These are phyloP conservation scores for Somion occarium DNA, from an alignment of 1,284 basidiomycete species.

Conservation along the genomic window DNA sequence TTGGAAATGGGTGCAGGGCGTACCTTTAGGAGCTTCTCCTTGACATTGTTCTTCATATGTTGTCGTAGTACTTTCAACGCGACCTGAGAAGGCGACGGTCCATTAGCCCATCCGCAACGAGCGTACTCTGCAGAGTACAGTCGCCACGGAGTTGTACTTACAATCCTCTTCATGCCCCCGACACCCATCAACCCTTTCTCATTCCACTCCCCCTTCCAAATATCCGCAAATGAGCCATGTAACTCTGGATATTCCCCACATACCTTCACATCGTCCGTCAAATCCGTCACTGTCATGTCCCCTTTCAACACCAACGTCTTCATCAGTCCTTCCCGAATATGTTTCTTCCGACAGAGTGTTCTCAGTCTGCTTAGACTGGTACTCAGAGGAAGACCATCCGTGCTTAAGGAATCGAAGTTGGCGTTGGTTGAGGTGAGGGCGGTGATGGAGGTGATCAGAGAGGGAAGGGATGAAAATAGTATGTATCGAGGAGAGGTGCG, in stretches of 20 bases:
- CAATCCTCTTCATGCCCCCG: constrained; percentile 26
- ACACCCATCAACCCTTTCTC: constrained; percentile 28
- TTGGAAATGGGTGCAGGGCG: constrained; percentile 4
- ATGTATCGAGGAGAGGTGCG: constrained; percentile 42
- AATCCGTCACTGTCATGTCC: constrained; percentile 41
- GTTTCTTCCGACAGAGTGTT: constrained; percentile 45
- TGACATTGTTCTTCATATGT: constrained; percentile 43
- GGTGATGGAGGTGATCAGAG: constrained; percentile 28
- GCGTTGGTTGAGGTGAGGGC: not conserved
- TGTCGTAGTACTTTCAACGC: constrained; percentile 54
- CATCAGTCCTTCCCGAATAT: constrained; percentile 46
- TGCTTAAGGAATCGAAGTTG: not conserved
- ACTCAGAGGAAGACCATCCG: not conserved
- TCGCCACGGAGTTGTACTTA: too few relatives aligned
- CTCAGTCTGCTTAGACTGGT: not conserved
- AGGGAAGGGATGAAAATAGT: constrained; percentile 47
- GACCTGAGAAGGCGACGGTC: constrained; percentile 27
- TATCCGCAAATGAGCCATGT: constrained; percentile 52
- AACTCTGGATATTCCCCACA: constrained; percentile 36
- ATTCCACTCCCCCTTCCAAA: constrained; percentile 53
- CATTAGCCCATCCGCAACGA: too few relatives aligned
- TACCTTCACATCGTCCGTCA: constrained; percentile 47
- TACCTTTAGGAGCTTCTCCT: constrained; percentile 48
- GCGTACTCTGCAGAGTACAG: too few relatives aligned
- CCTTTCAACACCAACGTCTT: constrained; percentile 50